Percentiles rank a stretch among this genome's conserved stretches.
phyloP scores from a whole-genome alignment of 768 basidiomycete species.

The Hemileccinum impolitum region DNA sequence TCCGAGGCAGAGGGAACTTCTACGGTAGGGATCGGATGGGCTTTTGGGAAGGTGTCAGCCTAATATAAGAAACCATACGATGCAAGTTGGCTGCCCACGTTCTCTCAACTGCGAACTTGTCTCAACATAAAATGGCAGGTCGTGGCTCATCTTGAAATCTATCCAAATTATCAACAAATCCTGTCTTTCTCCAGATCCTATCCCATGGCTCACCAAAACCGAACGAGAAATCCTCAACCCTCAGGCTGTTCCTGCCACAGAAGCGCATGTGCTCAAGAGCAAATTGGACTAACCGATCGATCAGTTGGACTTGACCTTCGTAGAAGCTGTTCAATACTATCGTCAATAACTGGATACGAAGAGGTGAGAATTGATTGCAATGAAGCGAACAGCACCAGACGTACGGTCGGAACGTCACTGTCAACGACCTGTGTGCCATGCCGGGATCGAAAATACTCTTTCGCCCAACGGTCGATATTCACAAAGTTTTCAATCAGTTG shows the following conservation, averaged over 20 bases:
- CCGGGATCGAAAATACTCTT: slow-evolving; percentile 26
- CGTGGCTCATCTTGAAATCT: slow-evolving; percentile 32
- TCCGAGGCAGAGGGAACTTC: slow-evolving; percentile 2
- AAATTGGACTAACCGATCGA: slow-evolving; percentile 24
- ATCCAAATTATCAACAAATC: not conserved
- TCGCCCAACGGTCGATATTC: slow-evolving; percentile 24
- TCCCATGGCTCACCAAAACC: slow-evolving; percentile 24
- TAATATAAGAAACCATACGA: not conserved
- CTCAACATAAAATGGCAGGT: slow-evolving; percentile 28
- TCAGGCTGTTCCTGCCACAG: slow-evolving; percentile 14
- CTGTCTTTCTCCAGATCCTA: not conserved
- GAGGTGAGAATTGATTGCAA: not conserved
- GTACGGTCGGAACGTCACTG: slow-evolving; percentile 19
- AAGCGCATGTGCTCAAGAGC: slow-evolving; percentile 25
- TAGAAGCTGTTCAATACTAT: slow-evolving; percentile 32
- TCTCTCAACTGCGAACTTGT: slow-evolving; percentile 24
- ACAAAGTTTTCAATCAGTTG: slow-evolving; percentile 32
- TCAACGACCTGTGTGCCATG: slow-evolving; percentile 14
- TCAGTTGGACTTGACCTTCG: slow-evolving; percentile 26
- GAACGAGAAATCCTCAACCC: slow-evolving; percentile 27
- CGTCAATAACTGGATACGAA: slow-evolving; percentile 25
- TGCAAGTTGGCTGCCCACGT: slow-evolving; percentile 15
- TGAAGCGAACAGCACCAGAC: not conserved
- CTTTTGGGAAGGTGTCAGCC: slow-evolving; percentile 12
- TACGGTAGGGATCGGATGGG: slow-evolving; percentile 9